Percentiles rank a stretch among this genome's conserved stretches.
Conservation (phyloP, 495 filamentous ascomycete genomes). For the Trichoderma asperelloides region DNA sequence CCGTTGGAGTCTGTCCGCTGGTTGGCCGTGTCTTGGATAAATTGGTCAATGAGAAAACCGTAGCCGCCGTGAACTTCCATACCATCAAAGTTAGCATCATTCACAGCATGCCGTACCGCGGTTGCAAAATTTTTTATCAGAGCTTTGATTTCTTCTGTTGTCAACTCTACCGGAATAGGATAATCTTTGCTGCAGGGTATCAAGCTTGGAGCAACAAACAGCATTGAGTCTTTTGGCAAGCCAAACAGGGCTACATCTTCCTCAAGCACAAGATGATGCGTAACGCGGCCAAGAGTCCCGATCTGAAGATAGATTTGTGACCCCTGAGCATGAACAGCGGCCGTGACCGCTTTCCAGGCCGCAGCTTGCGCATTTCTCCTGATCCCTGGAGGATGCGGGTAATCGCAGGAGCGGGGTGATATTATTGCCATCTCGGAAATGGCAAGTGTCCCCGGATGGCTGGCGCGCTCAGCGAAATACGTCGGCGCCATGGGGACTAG, state of each 20-base stretch:
- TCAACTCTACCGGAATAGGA: neutral
- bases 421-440: neutral
- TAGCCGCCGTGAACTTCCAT: slow-evolving; percentile 45
- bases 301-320: neutral
- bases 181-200: neutral
- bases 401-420: neutral
- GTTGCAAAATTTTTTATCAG: neutral
- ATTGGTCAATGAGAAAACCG: slow-evolving; percentile 56
- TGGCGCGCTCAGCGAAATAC: neutral
- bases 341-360: neutral
- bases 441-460: neutral
- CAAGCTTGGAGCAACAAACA: neutral
- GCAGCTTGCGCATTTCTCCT: neutral
- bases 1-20: slow-evolving; percentile 52
- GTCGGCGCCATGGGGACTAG: neutral
- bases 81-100: slow-evolving; percentile 43
- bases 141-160: neutral
- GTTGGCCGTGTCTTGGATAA: slow-evolving; percentile 49
- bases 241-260: neutral
- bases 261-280: neutral
- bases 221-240: neutral
- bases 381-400: neutral
- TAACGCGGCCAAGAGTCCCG: neutral
- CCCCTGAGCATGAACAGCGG: neutral
- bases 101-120: neutral